Evolutionary conservation across 345 rosid genomes (phyloP).

Genomic region (Brassica juncea): DNA sequence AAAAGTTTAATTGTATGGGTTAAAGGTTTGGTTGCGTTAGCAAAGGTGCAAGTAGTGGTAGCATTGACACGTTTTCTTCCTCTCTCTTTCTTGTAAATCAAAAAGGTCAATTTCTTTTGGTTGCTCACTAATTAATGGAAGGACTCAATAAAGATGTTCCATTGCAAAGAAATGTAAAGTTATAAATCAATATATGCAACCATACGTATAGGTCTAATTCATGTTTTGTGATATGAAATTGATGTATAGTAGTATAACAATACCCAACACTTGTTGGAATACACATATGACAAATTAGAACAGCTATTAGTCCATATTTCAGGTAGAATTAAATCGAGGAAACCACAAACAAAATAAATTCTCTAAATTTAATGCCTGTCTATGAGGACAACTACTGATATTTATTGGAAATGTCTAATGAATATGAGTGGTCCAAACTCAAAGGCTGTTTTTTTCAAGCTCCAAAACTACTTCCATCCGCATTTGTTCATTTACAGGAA

Average conservation of each 20-base stretch:
- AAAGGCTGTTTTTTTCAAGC: conserved; percentile 7
- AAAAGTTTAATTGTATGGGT: conserved; percentile 37
- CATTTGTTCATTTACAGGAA: conserved; percentile 24
- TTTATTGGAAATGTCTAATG: conserved; percentile 37
- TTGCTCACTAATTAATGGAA: conserved; percentile 35
- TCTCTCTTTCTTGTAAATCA: conserved; percentile 14
- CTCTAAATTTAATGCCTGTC: conserved; percentile 22
- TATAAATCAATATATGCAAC: conserved; percentile 32
- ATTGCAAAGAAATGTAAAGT: background rate
- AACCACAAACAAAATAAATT: conserved; percentile 18
- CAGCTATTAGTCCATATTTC: conserved; percentile 25
- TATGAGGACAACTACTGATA: conserved; percentile 30
- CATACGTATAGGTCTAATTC: conserved; percentile 1
- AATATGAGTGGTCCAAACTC: conserved; percentile 43
- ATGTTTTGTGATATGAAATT: background rate
- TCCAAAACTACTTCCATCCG: conserved; percentile 19
- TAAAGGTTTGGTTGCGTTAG: conserved; percentile 37
- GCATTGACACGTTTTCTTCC: conserved; percentile 26
- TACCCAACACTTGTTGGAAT: background rate
- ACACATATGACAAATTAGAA: conserved; percentile 17
- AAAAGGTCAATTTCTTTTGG: conserved; percentile 36
- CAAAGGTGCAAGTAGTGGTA: conserved; percentile 32
- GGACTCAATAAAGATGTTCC: conserved; percentile 25
- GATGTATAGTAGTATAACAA: background rate
- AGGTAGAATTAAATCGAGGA: conserved; percentile 4